phyloP scores from a whole-genome alignment of 208 protist species.

The Leptomonas seymouri region DNA sequence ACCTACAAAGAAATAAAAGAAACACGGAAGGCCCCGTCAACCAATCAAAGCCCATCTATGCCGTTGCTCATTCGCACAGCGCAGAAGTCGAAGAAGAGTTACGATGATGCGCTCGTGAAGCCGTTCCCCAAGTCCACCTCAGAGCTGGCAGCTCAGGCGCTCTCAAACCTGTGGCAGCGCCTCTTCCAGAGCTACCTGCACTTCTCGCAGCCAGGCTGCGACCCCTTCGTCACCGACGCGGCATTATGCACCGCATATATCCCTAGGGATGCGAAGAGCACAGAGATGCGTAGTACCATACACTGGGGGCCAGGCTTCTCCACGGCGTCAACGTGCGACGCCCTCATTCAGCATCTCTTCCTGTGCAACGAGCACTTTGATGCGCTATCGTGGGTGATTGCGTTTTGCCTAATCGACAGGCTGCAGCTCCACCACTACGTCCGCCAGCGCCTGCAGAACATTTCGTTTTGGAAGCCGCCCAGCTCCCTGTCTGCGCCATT shows the following conservation, averaged over 20 bases:
- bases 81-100: not conserved
- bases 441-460: conserved; percentile 25
- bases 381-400: conserved; percentile 65
- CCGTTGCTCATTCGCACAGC: conserved; percentile 17
- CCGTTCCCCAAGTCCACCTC: not conserved
- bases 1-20: not conserved
- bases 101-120: not conserved
- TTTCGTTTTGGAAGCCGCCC: conserved; percentile 21
- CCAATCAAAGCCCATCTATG: conserved; percentile 1
- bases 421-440: conserved; percentile 61
- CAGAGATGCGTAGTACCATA: not conserved
- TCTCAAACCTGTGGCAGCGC: conserved; percentile 33
- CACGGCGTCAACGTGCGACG: conserved; percentile 24
- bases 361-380: conserved; percentile 54
- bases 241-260: not conserved
- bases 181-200: conserved; percentile 36
- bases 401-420: conserved; percentile 75
- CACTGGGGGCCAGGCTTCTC: conserved; percentile 39
- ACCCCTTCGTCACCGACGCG: conserved; percentile 22
- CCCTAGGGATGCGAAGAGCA: not conserved
- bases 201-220: conserved; percentile 32
- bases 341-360: conserved; percentile 70
- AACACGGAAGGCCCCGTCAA: not conserved
- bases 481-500: not conserved
- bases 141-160: conserved; percentile 23